These are phyloP conservation scores for Pseudogymnoascus sp. DNA, from an alignment of 2,329 filamentous ascomycete species.

Conservation along the genomic window DNA sequence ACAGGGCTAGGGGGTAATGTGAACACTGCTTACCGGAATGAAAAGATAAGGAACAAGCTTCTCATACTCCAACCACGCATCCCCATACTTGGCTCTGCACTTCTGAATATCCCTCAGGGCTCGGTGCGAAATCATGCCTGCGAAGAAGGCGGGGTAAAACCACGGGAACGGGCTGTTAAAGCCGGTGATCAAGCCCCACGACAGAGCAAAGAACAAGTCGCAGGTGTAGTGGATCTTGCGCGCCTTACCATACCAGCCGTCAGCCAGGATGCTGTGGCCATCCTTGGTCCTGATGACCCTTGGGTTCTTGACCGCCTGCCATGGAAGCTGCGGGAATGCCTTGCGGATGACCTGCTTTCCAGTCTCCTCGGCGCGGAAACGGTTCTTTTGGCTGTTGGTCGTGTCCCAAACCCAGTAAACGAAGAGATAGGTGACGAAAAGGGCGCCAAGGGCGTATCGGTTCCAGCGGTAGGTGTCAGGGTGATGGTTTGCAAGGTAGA, in stretches of 20 bases:
- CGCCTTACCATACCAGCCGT: constrained; percentile 79
- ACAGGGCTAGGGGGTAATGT: neutral
- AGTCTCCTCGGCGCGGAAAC: constrained; percentile 73
- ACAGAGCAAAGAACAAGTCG: constrained; percentile 69
- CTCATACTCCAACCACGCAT: constrained; percentile 76
- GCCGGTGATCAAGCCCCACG: constrained; percentile 75
- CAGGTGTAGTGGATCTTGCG: constrained; percentile 78
- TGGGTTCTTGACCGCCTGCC: constrained; percentile 75
- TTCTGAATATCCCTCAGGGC: constrained; percentile 67
- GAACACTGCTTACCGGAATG: constrained; percentile 53
- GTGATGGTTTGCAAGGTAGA: constrained; percentile 79
- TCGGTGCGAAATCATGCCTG: constrained; percentile 71
- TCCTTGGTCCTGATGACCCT: constrained; percentile 65
- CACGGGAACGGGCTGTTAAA: constrained; percentile 78
- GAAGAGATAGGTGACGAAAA: constrained; percentile 69
- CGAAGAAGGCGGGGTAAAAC: constrained; percentile 83
- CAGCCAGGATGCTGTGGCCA: constrained; percentile 63
- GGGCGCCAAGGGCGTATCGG: constrained; percentile 53
- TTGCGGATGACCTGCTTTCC: constrained; percentile 64
- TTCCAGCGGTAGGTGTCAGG: constrained; percentile 74
- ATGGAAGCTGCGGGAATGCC: constrained; percentile 86
- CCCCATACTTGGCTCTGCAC: constrained; percentile 72
- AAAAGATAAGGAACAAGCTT: constrained; percentile 75
- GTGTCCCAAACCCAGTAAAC: constrained; percentile 92
- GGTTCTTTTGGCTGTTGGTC: constrained; percentile 88